Evolutionary conservation across 2,329 filamentous ascomycete genomes (phyloP), one percentile per base, ranked within the genome.

Genomic region (Onygenales sp.): DNA sequence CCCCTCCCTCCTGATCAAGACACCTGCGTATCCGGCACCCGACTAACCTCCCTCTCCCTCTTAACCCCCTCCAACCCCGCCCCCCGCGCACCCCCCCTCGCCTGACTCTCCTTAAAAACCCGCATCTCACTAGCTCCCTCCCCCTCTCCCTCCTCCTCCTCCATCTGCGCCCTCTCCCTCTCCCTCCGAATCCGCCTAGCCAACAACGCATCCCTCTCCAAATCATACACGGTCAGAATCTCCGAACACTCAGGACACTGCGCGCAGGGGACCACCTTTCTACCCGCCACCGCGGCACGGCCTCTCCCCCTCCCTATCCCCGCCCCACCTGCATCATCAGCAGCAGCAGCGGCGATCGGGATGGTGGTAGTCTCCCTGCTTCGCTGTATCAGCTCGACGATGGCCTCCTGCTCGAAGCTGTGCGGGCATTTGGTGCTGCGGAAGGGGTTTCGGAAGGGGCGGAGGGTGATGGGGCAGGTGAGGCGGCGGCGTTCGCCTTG

Each of bases 361-460:
- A 63, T 58, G 21, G 5, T 5, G 21, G 21, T 5, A n/a, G 57
- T 64, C 14, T 58, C 61, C 33, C 41, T 38, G 43, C 69, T 72
- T 9, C 60, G 60, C 0, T 53, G 49, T 36, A 78, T 71, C 70
- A 78, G 75, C 13, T 64, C 62, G 13, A 67, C 54, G 54, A 78
- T 77, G 1, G 75, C 75, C 2, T 61, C 56, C 14, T 66, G 70
- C 59, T 78, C 76, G 59, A 78, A 78, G 48, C 67, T 74, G 57
- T 78, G 76, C 0, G 71, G 73, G 56, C 76, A 78, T 61, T 75
- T 74, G 1, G 65, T 71, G 57, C 72, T 76, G 5, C 69, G 76
- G 2, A 78, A 69, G 0, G 76, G 76, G 53, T 76, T 67, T 6
- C 60, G 59, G 65, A 75, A 78, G 2, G 64, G 62, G 17, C 68